These are phyloP conservation scores for Artemisia argyi DNA, from an alignment of 129 eudicot species.

Conservation along the genomic window DNA sequence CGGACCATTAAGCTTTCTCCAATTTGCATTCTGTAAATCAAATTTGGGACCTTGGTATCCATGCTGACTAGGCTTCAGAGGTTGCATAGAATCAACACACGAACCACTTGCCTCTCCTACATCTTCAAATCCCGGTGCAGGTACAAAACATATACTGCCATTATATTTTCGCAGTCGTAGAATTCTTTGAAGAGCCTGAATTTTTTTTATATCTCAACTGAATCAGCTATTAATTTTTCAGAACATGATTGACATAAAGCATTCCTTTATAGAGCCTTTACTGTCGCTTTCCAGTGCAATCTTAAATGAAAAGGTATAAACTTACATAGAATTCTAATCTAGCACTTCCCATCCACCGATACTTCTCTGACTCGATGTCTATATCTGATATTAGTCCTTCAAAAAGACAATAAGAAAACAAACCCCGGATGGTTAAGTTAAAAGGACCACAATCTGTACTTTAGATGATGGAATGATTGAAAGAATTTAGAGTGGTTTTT, in stretches of 20 bases:
- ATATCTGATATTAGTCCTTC: slow-evolving; percentile 89
- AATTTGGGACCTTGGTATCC: slow-evolving; percentile 65
- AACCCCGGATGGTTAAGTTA: background rate
- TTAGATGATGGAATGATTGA: slow-evolving; percentile 9
- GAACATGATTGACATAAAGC: background rate
- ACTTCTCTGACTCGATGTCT: slow-evolving; percentile 93
- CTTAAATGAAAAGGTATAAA: background rate
- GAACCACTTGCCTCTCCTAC: slow-evolving; percentile 47
- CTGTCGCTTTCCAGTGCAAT: background rate
- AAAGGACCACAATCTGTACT: background rate
- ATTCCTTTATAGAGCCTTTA: too few species aligned
- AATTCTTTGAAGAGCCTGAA: slow-evolving; percentile 80
- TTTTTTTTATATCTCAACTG: background rate
- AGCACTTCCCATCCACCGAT: slow-evolving; percentile 96
- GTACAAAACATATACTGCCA: slow-evolving; percentile 73
- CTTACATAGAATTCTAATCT: slow-evolving; percentile 79
- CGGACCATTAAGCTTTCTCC: slow-evolving; percentile 87
- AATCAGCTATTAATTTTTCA: slow-evolving; percentile 6
- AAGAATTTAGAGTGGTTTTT: background rate
- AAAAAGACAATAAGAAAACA: slow-evolving; percentile 14
- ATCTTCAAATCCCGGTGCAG: slow-evolving; percentile 87
- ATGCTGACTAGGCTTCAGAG: slow-evolving; percentile 30
- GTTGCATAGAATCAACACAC: slow-evolving; percentile 33
- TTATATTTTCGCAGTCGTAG: slow-evolving; percentile 65
- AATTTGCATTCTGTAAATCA: slow-evolving; percentile 42